phyloP scores from a whole-genome alignment of 192 early-diverging fungal genomes.

The Entophlyctis helioformis region DNA sequence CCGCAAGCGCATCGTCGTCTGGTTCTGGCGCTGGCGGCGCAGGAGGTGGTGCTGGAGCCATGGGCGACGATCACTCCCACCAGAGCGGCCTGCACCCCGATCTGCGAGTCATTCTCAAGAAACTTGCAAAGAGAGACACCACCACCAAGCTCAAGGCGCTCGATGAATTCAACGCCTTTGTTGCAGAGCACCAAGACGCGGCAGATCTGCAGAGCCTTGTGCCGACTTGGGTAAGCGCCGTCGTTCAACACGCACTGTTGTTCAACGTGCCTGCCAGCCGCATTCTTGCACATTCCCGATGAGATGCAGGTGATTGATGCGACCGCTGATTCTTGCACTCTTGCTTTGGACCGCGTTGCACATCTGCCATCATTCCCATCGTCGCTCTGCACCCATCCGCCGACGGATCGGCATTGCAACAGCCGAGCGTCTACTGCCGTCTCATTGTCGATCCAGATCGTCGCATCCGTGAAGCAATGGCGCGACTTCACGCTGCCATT shows the following conservation, averaged over 20 bases:
- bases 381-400: too few relatives aligned
- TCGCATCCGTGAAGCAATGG: slow-evolving; percentile 61
- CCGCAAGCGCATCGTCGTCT: too few relatives aligned
- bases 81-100: slow-evolving; percentile 27
- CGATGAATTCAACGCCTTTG: slow-evolving; percentile 64
- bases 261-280: too few relatives aligned
- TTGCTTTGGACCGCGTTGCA: neutral
- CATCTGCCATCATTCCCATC: neutral
- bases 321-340: too few relatives aligned
- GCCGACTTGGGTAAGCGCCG: slow-evolving; percentile 24
- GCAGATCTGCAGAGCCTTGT: slow-evolving; percentile 17
- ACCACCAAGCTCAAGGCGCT: slow-evolving; percentile 78
- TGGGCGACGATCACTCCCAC: slow-evolving; percentile 27
- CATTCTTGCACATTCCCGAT: too few relatives aligned
- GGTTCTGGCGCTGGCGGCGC: too few relatives aligned
- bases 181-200: slow-evolving; percentile 4
- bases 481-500: slow-evolving; percentile 54
- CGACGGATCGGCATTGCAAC: too few relatives aligned
- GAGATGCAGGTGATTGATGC: too few relatives aligned
- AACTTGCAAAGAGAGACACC: slow-evolving; percentile 75
- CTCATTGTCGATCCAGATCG: slow-evolving; percentile 69
- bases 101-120: slow-evolving; percentile 66
- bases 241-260: too few relatives aligned
- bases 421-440: slow-evolving; percentile 55
- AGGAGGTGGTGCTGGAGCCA: too few relatives aligned